Percentiles rank a stretch among this genome's conserved stretches.
Evolutionary conservation across 1,139 yeast genomes (phyloP).

Genomic region (Nadsonia commutata): DNA sequence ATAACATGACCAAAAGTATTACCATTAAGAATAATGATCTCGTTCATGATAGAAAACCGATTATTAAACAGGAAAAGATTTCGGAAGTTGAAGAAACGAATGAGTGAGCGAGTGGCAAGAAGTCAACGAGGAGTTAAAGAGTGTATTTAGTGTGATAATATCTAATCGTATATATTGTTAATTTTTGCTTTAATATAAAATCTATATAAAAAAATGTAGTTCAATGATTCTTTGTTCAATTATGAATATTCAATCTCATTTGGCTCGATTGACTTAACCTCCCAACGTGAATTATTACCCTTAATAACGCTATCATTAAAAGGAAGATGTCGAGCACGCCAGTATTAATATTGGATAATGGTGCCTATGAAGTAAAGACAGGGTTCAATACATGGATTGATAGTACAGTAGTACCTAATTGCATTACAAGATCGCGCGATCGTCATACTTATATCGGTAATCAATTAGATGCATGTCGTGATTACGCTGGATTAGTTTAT

Average conservation of each 20-base stretch:
- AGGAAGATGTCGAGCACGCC: constrained; percentile 5
- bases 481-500: constrained; percentile 60
- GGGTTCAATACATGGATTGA: constrained; percentile 29
- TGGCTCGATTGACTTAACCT: too few relatives aligned
- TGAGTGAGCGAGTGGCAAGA: too few relatives aligned
- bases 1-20: constrained; percentile 78
- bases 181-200: too few relatives aligned
- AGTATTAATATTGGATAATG: constrained; percentile 60
- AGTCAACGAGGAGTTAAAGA: too few relatives aligned
- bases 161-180: too few relatives aligned
- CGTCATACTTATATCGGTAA: constrained; percentile 64
- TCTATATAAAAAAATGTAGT: too few relatives aligned
- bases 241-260: too few relatives aligned
- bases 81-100: too few relatives aligned
- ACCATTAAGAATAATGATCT: constrained; percentile 52
- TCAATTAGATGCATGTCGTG: constrained; percentile 46
- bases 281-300: too few relatives aligned
- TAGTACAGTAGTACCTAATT: constrained; percentile 45
- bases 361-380: constrained; percentile 69
- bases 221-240: too few relatives aligned
- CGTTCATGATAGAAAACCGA: neutral
- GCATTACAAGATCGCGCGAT: constrained; percentile 62
- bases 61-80: neutral
- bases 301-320: too few relatives aligned
- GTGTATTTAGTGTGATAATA: too few relatives aligned